phyloP scores from a whole-genome alignment of 495 filamentous ascomycete species.

The Talaromyces wortmannii region DNA sequence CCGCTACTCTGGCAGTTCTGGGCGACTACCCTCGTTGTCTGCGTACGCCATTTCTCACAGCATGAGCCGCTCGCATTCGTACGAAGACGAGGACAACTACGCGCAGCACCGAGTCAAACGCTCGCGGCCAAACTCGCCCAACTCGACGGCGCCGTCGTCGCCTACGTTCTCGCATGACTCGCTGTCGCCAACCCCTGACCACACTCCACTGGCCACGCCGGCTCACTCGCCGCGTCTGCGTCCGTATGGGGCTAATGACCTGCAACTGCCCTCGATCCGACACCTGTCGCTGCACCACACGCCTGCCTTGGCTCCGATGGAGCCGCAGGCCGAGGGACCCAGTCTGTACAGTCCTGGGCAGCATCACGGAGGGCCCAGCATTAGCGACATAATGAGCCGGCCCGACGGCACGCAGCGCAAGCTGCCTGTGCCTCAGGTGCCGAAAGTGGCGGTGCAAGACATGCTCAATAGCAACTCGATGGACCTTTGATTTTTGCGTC shows the following conservation, averaged over 20 bases:
- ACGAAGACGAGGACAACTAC: conserved; percentile 73
- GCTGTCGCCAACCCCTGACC: conserved; percentile 90
- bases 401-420: conserved; percentile 85
- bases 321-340: conserved; percentile 59
- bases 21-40: conserved; percentile 69
- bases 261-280: conserved; percentile 81
- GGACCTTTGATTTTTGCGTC: conserved; percentile 21
- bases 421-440: conserved; percentile 83
- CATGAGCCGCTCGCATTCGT: conserved; percentile 88
- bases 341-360: conserved; percentile 50
- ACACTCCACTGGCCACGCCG: conserved; percentile 92
- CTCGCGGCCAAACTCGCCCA: conserved; percentile 86
- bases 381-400: conserved; percentile 88
- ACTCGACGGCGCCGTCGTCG: conserved; percentile 91
- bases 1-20: conserved; percentile 50
- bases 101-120: conserved; percentile 71
- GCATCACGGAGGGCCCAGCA: conserved; percentile 57
- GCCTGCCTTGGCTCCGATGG: conserved; percentile 90
- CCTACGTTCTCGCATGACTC: conserved; percentile 98
- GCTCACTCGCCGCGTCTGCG: conserved; percentile 90
- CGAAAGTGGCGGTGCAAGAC: conserved; percentile 85
- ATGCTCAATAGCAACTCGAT: conserved; percentile 64
- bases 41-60: conserved; percentile 71
- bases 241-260: conserved; percentile 61
- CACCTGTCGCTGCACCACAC: conserved; percentile 79